Evolutionary conservation across 257 asterid species (phyloP).

Genomic region (Salvia splendens): DNA sequence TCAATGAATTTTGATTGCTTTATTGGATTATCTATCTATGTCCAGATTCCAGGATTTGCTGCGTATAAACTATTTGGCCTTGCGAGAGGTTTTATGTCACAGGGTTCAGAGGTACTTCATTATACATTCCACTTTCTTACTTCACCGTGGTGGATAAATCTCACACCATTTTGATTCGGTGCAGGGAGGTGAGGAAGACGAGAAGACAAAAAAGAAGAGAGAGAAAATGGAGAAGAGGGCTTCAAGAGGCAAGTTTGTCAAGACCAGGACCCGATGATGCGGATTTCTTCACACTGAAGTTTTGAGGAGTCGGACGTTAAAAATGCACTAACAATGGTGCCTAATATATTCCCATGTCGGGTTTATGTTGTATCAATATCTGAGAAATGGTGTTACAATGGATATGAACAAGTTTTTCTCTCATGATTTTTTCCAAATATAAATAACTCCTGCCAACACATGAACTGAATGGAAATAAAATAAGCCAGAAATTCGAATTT

Average conservation of each 20-base stretch:
- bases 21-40: conserved; percentile 12
- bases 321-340: background rate
- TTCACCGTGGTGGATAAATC: conserved; percentile 3
- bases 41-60: conserved; percentile 87
- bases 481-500: background rate
- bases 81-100: conserved; percentile 70
- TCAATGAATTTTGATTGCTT: conserved; percentile 1
- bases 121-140: background rate
- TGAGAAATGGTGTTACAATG: background rate
- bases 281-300: background rate
- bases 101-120: conserved; percentile 67
- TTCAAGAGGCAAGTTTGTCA: conserved; percentile 75
- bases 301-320: conserved; percentile 3
- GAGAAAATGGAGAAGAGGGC: conserved; percentile 95
- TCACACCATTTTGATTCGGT: conserved; percentile 21
- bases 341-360: background rate
- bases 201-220: conserved; percentile 79
- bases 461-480: too few relatives aligned
- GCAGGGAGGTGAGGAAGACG: conserved; percentile 90
- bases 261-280: conserved; percentile 57
- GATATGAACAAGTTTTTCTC: background rate
- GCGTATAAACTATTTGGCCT: conserved; percentile 82
- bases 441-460: too few relatives aligned
- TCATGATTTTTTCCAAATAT: too few relatives aligned
- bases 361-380: conserved; percentile 26